Percentiles rank a stretch among this genome's conserved stretches.
phyloP scores from a whole-genome alignment of 179 eudicot species.

The Amaranthus tricolor region DNA sequence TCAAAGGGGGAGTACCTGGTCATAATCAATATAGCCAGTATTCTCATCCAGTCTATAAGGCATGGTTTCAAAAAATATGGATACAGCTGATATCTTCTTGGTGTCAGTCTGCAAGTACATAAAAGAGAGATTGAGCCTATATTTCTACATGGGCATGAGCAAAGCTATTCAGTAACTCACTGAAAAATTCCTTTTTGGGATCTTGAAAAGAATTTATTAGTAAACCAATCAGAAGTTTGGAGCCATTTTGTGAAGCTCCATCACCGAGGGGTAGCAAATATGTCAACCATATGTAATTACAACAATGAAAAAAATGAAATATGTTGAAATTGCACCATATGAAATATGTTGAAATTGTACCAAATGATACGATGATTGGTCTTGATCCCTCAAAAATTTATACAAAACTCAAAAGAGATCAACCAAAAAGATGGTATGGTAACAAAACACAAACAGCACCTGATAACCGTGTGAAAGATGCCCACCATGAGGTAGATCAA shows the following conservation, averaged over 20 bases:
- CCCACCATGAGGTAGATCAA: conserved; percentile 99
- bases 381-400: neutral
- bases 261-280: neutral
- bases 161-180: neutral
- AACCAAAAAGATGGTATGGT: neutral
- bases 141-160: neutral
- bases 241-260: neutral
- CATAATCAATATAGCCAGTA: conserved; percentile 92
- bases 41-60: conserved; percentile 90
- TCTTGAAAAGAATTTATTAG: neutral
- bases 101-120: conserved; percentile 71
- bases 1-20: conserved; percentile 54
- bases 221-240: neutral
- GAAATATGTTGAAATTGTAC: neutral
- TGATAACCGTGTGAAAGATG: conserved; percentile 99
- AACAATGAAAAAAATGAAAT: neutral
- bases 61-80: conserved; percentile 97
- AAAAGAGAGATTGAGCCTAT: neutral
- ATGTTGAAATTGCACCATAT: neutral
- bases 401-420: conserved; percentile 3
- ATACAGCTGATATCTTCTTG: conserved; percentile 93
- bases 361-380: neutral
- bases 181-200: neutral
- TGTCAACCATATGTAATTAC: neutral
- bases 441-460: conserved; percentile 37